Conservation (phyloP, 2,329 filamentous ascomycete genomes). For the Aureobasidium uvarum region DNA sequence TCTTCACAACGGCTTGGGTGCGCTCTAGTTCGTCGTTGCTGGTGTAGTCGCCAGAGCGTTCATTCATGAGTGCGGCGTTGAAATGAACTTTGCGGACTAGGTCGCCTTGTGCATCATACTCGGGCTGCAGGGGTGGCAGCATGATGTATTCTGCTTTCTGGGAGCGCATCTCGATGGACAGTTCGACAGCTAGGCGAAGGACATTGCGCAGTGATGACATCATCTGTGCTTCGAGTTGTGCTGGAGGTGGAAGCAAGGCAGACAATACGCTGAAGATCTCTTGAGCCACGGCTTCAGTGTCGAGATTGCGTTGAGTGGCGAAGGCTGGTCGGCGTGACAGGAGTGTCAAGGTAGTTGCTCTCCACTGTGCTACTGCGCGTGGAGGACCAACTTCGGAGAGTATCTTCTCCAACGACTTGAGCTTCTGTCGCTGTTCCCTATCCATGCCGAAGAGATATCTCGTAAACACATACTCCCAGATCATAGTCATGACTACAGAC, state of each 20-base stretch:
- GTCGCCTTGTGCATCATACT: constrained; percentile 92
- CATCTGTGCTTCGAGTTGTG: constrained; percentile 75
- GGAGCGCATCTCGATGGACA: constrained; percentile 95
- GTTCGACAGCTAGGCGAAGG: constrained; percentile 80
- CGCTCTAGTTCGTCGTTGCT: constrained; percentile 79
- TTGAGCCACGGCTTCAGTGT: constrained; percentile 93
- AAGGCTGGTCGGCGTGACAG: constrained; percentile 80
- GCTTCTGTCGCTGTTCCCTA: constrained; percentile 92
- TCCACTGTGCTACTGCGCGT: constrained; percentile 94
- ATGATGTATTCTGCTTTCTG: constrained; percentile 98
- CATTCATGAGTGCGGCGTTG: constrained; percentile 93
- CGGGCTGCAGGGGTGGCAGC: constrained; percentile 89
- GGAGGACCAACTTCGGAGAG: constrained; percentile 82
- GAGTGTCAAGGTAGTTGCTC: constrained; percentile 88
- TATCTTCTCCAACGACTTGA: constrained; percentile 92
- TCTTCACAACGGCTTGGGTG: constrained; percentile 73
- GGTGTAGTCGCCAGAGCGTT: constrained; percentile 68
- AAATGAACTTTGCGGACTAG: constrained; percentile 84
- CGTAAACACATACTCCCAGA: constrained; percentile 98
- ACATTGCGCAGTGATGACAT: constrained; percentile 82
- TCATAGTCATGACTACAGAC: constrained; percentile 98
- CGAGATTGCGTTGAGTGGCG: constrained; percentile 74
- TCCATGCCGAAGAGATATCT: constrained; percentile 99
- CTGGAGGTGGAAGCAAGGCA: constrained; percentile 81
- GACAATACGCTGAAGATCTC: constrained; percentile 83